Percentiles rank a stretch among this genome's conserved stretches.
These are phyloP conservation scores for Davidsoniella neocaledoniae DNA, from an alignment of 2,329 filamentous ascomycete species.

Conservation along the genomic window DNA sequence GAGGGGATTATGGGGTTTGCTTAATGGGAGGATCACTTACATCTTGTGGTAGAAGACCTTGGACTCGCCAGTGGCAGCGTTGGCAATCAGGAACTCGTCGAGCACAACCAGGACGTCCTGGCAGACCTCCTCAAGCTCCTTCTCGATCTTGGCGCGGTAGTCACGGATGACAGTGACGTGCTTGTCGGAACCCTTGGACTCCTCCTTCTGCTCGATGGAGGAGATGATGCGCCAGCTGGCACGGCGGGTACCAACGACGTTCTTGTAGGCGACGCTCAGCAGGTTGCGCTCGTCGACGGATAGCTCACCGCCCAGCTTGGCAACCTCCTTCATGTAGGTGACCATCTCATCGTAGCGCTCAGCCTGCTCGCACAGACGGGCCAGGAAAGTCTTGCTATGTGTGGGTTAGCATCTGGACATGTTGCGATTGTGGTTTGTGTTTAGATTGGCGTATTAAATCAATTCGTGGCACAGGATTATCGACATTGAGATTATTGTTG, in stretches of 20 bases:
- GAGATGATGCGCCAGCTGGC: slow-evolving; percentile 99
- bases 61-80: slow-evolving; percentile 90
- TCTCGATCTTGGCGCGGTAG: slow-evolving; percentile 97
- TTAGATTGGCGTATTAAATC: no score
- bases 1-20: no score
- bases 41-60: slow-evolving; percentile 99
- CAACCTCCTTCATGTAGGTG: slow-evolving; percentile 99
- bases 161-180: slow-evolving; percentile 88
- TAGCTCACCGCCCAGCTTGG: slow-evolving; percentile 67
- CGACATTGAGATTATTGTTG: not conserved
- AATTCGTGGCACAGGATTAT: not conserved
- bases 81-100: slow-evolving; percentile 83
- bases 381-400: slow-evolving; percentile 95
- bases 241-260: slow-evolving; percentile 94
- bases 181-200: slow-evolving; percentile 94
- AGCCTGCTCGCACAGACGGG: slow-evolving; percentile 98
- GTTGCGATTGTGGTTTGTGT: not conserved
- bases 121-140: slow-evolving; percentile 93
- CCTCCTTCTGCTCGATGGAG: slow-evolving; percentile 99
- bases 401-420: slow-evolving; percentile 8
- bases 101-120: slow-evolving; percentile 93
- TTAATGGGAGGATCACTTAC: slow-evolving; percentile 35
- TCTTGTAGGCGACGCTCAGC: slow-evolving; percentile 98
- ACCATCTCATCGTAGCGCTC: slow-evolving; percentile 99
- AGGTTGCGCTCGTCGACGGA: slow-evolving; percentile 97